phyloP scores from a whole-genome alignment of 805 yeast species.

The Suhomyces faveliae region DNA sequence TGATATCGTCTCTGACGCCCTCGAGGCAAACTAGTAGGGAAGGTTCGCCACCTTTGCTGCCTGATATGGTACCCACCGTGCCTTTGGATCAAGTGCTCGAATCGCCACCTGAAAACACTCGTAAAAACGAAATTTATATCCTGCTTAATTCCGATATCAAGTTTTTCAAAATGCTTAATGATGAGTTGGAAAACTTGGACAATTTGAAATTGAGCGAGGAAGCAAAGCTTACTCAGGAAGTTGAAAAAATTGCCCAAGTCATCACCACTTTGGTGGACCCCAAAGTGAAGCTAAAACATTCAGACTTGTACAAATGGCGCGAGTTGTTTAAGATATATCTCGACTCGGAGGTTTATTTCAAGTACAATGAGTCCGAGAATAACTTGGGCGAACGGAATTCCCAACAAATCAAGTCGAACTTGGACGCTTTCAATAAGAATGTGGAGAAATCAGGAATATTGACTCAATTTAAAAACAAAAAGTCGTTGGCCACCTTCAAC shows the following conservation, averaged over 20 bases:
- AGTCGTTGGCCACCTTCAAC: conserved; percentile 44
- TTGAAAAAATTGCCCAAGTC: conserved; percentile 40
- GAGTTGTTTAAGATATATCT: conserved; percentile 62
- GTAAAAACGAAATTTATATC: conserved; percentile 38
- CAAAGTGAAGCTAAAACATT: conserved; percentile 20
- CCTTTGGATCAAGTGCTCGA: conserved; percentile 5
- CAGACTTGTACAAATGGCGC: conserved; percentile 69
- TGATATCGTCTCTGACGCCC: conserved; percentile 29
- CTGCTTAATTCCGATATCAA: conserved; percentile 54
- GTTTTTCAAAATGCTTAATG: conserved; percentile 57
- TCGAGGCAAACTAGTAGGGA: conserved; percentile 11
- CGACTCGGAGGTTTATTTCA: conserved; percentile 65
- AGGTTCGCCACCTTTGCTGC: conserved; percentile 7
- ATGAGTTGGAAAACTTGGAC: conserved; percentile 52
- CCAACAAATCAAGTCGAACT: conserved; percentile 45
- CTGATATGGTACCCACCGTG: neutral
- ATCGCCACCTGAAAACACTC: neutral
- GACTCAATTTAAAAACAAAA: conserved; percentile 45
- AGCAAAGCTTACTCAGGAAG: conserved; percentile 38
- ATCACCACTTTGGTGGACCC: conserved; percentile 44
- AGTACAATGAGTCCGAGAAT: conserved; percentile 42
- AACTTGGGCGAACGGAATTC: conserved; percentile 45
- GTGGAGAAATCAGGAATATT: conserved; percentile 38
- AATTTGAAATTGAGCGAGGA: conserved; percentile 44
- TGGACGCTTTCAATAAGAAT: conserved; percentile 39